Evolutionary conservation across 129 eudicot species (phyloP).

Genomic region (Pseudognaphalium luteoalbum): DNA sequence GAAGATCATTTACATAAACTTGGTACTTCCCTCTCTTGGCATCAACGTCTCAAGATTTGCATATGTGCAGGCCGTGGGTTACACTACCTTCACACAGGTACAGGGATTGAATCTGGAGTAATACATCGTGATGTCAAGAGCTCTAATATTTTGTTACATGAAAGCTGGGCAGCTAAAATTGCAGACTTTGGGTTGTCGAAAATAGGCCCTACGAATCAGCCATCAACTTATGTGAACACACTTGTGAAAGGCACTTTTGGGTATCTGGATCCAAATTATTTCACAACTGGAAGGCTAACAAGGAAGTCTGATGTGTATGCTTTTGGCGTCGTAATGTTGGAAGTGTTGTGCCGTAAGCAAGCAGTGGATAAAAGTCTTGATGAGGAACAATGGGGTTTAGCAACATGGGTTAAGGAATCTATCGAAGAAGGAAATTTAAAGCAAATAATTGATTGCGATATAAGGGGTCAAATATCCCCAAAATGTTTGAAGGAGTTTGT

Average conservation of each 20-base stretch:
- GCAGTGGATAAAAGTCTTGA: conserved; percentile 37
- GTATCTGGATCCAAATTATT: conserved; percentile 5
- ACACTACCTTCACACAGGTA: conserved; percentile 17
- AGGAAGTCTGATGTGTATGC: conserved; percentile 14
- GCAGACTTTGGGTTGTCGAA: conserved; percentile 12
- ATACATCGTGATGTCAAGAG: conserved; percentile 18
- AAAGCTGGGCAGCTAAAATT: background rate
- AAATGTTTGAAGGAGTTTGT: conserved; percentile 30
- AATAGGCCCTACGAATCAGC: conserved; percentile 16
- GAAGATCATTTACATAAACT: conserved; percentile 17
- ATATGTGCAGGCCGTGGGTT: conserved; percentile 13
- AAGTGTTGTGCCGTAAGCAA: conserved; percentile 44
- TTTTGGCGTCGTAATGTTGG: conserved; percentile 50
- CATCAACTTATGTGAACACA: conserved; percentile 30
- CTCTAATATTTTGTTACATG: conserved; percentile 3
- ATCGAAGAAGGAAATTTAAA: conserved; percentile 20
- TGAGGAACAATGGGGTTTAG: conserved; percentile 17
- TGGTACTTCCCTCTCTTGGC: background rate
- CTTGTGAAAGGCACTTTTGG: conserved; percentile 38
- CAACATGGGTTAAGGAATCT: conserved; percentile 19
- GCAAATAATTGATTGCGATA: conserved; percentile 10
- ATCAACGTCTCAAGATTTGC: conserved; percentile 14
- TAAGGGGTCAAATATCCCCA: conserved; percentile 22
- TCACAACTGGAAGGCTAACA: conserved; percentile 19
- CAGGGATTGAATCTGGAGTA: background rate